Evolutionary conservation across 768 basidiomycete genomes (phyloP), one percentile per base, ranked within the genome.

Genomic region (Hemileccinum impolitum): DNA sequence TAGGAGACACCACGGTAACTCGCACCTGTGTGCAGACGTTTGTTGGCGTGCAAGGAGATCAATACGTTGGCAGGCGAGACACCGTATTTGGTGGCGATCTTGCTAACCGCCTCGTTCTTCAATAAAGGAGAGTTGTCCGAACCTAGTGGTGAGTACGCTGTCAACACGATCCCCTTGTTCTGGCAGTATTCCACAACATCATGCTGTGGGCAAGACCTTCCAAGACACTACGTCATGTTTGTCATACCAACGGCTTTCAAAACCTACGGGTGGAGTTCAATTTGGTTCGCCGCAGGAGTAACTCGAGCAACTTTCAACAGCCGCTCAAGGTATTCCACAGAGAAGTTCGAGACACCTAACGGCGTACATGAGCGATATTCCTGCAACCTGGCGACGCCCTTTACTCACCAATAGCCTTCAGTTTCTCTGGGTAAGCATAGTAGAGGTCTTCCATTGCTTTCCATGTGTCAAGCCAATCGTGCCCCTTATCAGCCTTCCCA

Each of bases 71-170:
- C 79, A 12, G 83, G 78, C 8, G 70, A 57, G 26, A 84, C 82
- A 9, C 61, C 58, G 68, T 89, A 68, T 62, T 81, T 82, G 48
- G 74, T 69, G 1, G 88, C 87, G 37, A 92, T 74, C 66, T 75
- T 75, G 48, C 67, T 66, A 42, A 91, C 80, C 26, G 79, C 69
- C 13, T 74, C 71, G 63, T 90, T 81, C 40, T 69, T 66, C 54
- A 85, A 71, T 18, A 91, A 75, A 14, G 85, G 88, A 0, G 85
- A 82, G 58, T 78, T 73, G 56, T 83, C 77, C 14, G 83, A 87
- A 46, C 85, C 90, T 2, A 92, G 78, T 10, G 89, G 86, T 1
- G 85, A 91, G 72, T 90, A 92, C 7, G 87, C 85, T 17, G 87
- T 85, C 49, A 88, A 60, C 11, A 76, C 70, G 59, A 93, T 90